Conservation (phyloP, 306 rosid genomes). For the Lagenaria siceraria region DNA sequence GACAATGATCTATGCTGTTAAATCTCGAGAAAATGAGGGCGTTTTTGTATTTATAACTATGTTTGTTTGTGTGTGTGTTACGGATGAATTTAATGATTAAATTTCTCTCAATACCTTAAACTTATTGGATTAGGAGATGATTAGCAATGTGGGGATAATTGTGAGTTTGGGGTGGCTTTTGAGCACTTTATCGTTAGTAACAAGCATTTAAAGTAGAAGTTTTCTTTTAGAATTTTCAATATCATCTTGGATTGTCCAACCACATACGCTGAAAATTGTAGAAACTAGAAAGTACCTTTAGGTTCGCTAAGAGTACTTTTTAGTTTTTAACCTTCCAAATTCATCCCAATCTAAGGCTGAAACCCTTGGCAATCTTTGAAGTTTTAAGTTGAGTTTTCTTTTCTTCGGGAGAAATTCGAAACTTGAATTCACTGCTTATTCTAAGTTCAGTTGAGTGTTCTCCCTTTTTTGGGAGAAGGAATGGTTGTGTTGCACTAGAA, state of each 20-base stretch:
- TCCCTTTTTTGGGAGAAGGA: background rate
- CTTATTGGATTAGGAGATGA: background rate
- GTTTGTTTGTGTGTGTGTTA: background rate
- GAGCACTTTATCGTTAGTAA: background rate
- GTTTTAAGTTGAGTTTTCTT: background rate
- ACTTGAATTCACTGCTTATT: background rate
- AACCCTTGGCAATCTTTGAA: background rate
- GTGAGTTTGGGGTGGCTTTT: background rate
- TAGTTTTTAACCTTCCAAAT: background rate
- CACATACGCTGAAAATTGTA: background rate
- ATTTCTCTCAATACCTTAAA: background rate
- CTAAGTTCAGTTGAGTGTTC: background rate
- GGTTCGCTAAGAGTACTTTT: background rate
- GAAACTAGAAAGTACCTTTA: background rate
- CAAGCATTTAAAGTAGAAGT: background rate
- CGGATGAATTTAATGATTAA: background rate
- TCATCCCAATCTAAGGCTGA: background rate
- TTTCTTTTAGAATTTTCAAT: background rate
- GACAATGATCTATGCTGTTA: background rate
- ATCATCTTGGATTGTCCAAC: background rate
- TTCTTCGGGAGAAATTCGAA: background rate
- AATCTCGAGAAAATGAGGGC: background rate
- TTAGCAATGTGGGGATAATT: background rate
- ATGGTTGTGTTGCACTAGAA: background rate
- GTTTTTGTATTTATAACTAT: background rate